Conservation (phyloP, 352 stramenopile genomes). For the Globisporangium barbulae region DNA sequence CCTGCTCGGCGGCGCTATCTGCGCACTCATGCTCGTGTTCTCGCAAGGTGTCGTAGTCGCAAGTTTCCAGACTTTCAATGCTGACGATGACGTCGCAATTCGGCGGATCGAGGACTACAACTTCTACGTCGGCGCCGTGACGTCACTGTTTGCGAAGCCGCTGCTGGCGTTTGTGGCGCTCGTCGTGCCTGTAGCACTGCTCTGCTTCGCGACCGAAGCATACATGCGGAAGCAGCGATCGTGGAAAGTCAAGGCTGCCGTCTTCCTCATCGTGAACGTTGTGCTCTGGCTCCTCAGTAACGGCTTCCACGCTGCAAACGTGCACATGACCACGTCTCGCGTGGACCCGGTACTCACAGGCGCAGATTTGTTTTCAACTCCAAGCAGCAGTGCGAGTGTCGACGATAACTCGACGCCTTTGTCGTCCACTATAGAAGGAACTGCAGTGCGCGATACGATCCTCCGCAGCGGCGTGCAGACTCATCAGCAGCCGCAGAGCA, state of each 20-base stretch:
- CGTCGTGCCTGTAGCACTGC: slow-evolving; percentile 46
- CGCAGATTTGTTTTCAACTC: slow-evolving; percentile 20
- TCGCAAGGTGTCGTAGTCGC: slow-evolving; percentile 34
- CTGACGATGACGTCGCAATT: neutral
- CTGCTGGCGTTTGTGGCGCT: slow-evolving; percentile 43
- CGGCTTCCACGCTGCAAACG: slow-evolving; percentile 51
- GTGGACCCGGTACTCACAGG: slow-evolving; percentile 26
- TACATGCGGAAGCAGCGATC: slow-evolving; percentile 41
- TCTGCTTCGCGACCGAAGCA: slow-evolving; percentile 50
- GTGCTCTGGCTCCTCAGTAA: slow-evolving; percentile 66
- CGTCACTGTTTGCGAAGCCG: slow-evolving; percentile 38
- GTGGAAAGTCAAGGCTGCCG: slow-evolving; percentile 18
- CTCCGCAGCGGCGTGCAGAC: slow-evolving; percentile 31
- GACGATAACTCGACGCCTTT: neutral
- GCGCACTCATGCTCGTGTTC: slow-evolving; percentile 30
- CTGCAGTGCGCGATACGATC: slow-evolving; percentile 29
- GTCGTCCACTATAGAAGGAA: slow-evolving; percentile 8
- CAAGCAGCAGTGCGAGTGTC: neutral
- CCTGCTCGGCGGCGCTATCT: slow-evolving; percentile 16
- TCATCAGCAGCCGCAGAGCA: slow-evolving; percentile 10
- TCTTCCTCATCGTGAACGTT: slow-evolving; percentile 34
- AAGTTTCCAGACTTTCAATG: slow-evolving; percentile 20
- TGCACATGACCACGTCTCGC: slow-evolving; percentile 29
- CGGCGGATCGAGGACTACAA: slow-evolving; percentile 26
- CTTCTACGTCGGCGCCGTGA: slow-evolving; percentile 35